Base-by-base conservation (phyloP, 495 filamentous ascomycete species). In the Aspergillus saccharolyticus region DNA sequence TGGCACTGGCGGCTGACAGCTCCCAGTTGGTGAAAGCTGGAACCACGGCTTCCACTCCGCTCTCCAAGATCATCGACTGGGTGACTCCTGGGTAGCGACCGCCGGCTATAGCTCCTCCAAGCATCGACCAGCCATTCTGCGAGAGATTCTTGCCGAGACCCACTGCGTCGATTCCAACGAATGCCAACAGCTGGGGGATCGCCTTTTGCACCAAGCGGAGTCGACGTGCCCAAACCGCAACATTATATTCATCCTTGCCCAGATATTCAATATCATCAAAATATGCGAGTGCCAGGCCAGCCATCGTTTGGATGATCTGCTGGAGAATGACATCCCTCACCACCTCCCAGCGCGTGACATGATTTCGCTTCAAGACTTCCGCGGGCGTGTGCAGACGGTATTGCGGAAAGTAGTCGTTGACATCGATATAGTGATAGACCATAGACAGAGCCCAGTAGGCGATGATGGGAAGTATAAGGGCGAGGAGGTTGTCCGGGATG, bases 361-460 rank as follows among this genome's bases (percentile, higher is more conserved):
- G 90, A 72, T 97, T 97, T 56, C 93, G 80, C 70, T 89, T 88
- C 17, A 85, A 68, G 53, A 96, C 81, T 65, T 96, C 93, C 51
- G 88, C 90, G 24, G 93, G 91, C 0, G 93, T 96, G 78, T 96
- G 93, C 44, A 97, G 76, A 52, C 93, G 86, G 74, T 96, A 95
- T 61, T 91, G 81, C 30, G 89, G 83, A 66, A 94, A 93, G 43
- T 89, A 80, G 68, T 94, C 87, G 68, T 85, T 83, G 48, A 84
- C 74, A 74, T 96, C 92, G 65, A 97, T 80, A 59, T 84, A 67
- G 74, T 96, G 90, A 75, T 94, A 98, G 65, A 94, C 70, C 69
- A 89, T 74, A n/a, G 91, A 96, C 43, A 95, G 63, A 25, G 72
- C 74, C 93, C 94, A 97, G 78, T 97, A 97, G 43, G 88, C 89